These are phyloP conservation scores for Triglochin maritima DNA, from an alignment of 106 monocot species.

Conservation along the genomic window DNA sequence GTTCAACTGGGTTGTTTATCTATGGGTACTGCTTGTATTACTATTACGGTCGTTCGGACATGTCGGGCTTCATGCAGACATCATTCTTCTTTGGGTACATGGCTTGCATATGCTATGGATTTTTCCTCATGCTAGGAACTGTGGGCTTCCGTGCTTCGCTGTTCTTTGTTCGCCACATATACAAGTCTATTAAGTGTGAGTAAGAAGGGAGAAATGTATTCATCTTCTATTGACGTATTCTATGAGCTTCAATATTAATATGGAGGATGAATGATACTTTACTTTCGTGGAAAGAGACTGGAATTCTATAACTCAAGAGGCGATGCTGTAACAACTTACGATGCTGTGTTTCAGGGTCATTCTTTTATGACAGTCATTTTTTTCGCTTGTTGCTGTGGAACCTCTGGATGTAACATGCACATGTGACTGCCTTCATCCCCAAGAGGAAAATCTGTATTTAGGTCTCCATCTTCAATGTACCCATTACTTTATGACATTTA, in stretches of 20 bases:
- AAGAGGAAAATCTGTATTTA: too few relatives aligned
- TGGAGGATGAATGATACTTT: neutral
- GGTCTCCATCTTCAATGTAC: too few relatives aligned
- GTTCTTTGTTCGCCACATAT: conserved; percentile 60
- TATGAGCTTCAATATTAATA: neutral
- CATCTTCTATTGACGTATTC: neutral
- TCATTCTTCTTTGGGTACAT: conserved; percentile 62
- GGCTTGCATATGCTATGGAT: conserved; percentile 50
- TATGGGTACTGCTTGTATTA: conserved; percentile 60
- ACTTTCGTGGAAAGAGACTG: neutral
- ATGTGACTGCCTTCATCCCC: too few relatives aligned
- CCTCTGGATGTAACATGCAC: neutral
- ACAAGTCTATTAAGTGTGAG: conserved; percentile 62
- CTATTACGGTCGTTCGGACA: conserved; percentile 48
- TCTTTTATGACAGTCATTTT: neutral
- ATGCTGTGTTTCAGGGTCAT: neutral
- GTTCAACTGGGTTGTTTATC: conserved; percentile 50
- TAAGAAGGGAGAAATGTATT: conserved; percentile 8
- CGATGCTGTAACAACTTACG: neutral
- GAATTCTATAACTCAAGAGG: neutral
- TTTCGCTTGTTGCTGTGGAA: neutral
- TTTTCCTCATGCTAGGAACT: conserved; percentile 49
- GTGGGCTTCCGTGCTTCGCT: conserved; percentile 49
- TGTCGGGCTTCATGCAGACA: conserved; percentile 55
- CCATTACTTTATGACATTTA: too few relatives aligned